phyloP scores from a whole-genome alignment of 768 basidiomycete genomes.

The Amanita rubescens region DNA sequence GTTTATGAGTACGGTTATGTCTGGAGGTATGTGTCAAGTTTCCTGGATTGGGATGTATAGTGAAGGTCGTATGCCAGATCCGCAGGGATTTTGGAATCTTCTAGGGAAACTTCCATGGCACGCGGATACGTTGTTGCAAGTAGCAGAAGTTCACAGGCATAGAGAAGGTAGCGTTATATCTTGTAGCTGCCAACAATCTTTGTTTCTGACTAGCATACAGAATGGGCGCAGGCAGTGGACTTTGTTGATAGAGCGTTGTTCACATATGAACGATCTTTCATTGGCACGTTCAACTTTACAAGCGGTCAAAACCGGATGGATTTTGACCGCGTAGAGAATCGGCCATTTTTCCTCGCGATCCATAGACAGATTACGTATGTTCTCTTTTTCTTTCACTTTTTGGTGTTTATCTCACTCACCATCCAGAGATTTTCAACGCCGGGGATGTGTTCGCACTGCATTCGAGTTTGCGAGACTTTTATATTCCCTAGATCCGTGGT shows the following conservation, averaged over 20 bases:
- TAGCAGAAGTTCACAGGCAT: slow-evolving; percentile 79
- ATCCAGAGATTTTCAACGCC: slow-evolving; percentile 71
- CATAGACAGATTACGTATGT: slow-evolving; percentile 77
- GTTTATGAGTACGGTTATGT: slow-evolving; percentile 75
- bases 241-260: slow-evolving; percentile 91
- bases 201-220: slow-evolving; percentile 26
- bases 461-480: slow-evolving; percentile 90
- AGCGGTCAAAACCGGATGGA: slow-evolving; percentile 78
- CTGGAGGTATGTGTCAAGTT: slow-evolving; percentile 53
- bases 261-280: slow-evolving; percentile 85
- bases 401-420: not conserved
- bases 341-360: slow-evolving; percentile 86
- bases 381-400: not conserved
- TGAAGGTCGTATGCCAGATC: slow-evolving; percentile 38
- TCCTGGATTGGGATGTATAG: not conserved
- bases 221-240: slow-evolving; percentile 78
- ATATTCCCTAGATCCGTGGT: slow-evolving; percentile 75
- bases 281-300: slow-evolving; percentile 82
- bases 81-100: slow-evolving; percentile 69
- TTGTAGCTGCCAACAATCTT: not conserved
- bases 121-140: slow-evolving; percentile 82
- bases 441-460: slow-evolving; percentile 83
- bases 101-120: slow-evolving; percentile 84
- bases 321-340: slow-evolving; percentile 85
- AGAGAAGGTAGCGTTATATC: slow-evolving; percentile 64